Evolutionary conservation across 108 stramenopile genomes (phyloP).

Genomic region (Epipyxis sp.): DNA sequence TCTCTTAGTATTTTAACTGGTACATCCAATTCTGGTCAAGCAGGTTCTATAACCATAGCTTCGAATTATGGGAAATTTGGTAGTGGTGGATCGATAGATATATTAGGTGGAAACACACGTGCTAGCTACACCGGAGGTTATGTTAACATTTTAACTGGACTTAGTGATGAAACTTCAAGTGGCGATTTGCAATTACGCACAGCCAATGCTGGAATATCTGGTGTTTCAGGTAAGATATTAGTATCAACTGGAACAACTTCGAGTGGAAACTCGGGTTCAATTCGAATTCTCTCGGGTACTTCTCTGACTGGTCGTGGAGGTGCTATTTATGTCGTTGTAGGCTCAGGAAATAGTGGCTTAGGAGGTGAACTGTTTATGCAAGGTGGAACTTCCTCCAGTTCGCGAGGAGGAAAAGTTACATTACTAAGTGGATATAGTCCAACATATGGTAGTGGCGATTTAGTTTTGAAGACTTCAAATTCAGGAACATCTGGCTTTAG

Average conservation of each 20-base stretch:
- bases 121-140: background rate
- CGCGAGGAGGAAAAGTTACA: slow-evolving; percentile 18
- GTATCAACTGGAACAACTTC: background rate
- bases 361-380: background rate
- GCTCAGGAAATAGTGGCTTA: slow-evolving; percentile 8
- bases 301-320: background rate
- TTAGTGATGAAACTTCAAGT: background rate
- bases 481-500: background rate
- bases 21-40: background rate
- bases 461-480: background rate
- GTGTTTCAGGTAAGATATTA: background rate
- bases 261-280: slow-evolving; percentile 1
- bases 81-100: background rate
- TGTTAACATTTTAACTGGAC: background rate
- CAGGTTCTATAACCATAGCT: background rate
- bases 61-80: background rate
- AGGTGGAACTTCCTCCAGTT: slow-evolving; percentile 1
- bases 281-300: background rate
- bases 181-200: background rate
- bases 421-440: slow-evolving; percentile 6
- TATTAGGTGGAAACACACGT: slow-evolving; percentile 3
- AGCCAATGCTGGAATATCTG: background rate
- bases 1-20: background rate
- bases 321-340: background rate
- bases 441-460: background rate